phyloP scores from a whole-genome alignment of 2,329 filamentous ascomycete species.

The Cladosporium sp. region DNA sequence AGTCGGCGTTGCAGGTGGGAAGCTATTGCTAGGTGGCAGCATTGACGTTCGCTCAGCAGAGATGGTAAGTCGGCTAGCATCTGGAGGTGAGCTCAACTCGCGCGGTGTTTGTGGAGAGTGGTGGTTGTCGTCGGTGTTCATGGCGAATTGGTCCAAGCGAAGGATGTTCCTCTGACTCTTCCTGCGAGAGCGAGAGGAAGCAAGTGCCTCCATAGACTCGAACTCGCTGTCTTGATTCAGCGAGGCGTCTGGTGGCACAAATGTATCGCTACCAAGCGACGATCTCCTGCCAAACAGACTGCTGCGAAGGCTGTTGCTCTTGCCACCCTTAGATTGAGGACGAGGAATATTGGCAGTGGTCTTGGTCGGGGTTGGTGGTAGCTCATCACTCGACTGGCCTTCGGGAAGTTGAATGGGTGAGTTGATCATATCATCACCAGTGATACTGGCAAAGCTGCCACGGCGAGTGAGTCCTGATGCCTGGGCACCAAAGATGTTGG shows the following conservation, averaged over 20 bases:
- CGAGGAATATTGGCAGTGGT: slow-evolving; percentile 37
- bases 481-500: slow-evolving; percentile 59
- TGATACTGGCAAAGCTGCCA: slow-evolving; percentile 74
- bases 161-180: slow-evolving; percentile 9
- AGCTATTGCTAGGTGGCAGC: slow-evolving; percentile 39
- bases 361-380: slow-evolving; percentile 94
- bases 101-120: slow-evolving; percentile 62
- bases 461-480: slow-evolving; percentile 48
- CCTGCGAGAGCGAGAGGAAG: neutral
- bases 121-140: slow-evolving; percentile 11
- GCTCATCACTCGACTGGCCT: slow-evolving; percentile 63
- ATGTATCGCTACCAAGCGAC: slow-evolving; percentile 45
- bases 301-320: slow-evolving; percentile 49
- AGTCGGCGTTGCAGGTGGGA: slow-evolving; percentile 80
- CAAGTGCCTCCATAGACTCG: neutral
- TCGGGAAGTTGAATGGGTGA: slow-evolving; percentile 54
- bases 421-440: slow-evolving; percentile 67
- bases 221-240: slow-evolving; percentile 15
- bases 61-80: slow-evolving; percentile 79
- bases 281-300: slow-evolving; percentile 46
- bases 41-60: slow-evolving; percentile 53
- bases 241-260: slow-evolving; percentile 35
- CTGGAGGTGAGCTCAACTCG: slow-evolving; percentile 68
- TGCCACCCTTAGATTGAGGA: slow-evolving; percentile 44
- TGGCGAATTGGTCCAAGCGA: neutral